Evolutionary conservation across 306 rosid genomes (phyloP).

Genomic region (Medicago ruthenica): DNA sequence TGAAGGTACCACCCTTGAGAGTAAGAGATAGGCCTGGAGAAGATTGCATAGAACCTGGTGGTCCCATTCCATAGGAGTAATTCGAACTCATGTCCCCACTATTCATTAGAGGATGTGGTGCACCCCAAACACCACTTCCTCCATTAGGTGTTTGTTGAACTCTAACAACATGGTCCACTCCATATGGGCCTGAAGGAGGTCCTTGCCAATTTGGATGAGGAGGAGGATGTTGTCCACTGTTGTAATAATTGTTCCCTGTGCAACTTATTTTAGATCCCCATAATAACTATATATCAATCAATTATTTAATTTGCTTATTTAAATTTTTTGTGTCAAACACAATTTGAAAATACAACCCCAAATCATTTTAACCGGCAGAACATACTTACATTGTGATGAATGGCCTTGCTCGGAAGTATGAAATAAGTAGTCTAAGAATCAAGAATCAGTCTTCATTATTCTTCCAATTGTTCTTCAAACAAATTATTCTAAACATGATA

Average conservation of each 20-base stretch:
- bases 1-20: conserved; percentile 71
- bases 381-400: background rate
- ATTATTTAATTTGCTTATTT: background rate
- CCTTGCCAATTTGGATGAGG: conserved; percentile 53
- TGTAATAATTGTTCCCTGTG: conserved; percentile 50
- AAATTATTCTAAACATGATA: background rate
- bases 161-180: conserved; percentile 57
- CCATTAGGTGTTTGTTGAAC: conserved; percentile 34
- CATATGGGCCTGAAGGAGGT: conserved; percentile 28
- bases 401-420: background rate
- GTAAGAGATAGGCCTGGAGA: conserved; percentile 58
- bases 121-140: conserved; percentile 54
- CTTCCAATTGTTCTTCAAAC: conserved; percentile 21
- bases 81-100: conserved; percentile 58
- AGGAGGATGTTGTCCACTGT: conserved; percentile 42
- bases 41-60: conserved; percentile 58
- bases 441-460: background rate
- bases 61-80: conserved; percentile 45
- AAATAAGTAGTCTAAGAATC: conserved; percentile 28
- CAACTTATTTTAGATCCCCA: background rate
- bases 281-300: conserved; percentile 1
- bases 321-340: background rate
- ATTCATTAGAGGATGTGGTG: conserved; percentile 41
- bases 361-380: background rate
- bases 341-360: background rate